A percentile compares a stretch with the other conserved stretches of the same genome.
These are phyloP conservation scores for Eucalyptus marginata DNA, from an alignment of 345 rosid genomes.

Conservation along the genomic window DNA sequence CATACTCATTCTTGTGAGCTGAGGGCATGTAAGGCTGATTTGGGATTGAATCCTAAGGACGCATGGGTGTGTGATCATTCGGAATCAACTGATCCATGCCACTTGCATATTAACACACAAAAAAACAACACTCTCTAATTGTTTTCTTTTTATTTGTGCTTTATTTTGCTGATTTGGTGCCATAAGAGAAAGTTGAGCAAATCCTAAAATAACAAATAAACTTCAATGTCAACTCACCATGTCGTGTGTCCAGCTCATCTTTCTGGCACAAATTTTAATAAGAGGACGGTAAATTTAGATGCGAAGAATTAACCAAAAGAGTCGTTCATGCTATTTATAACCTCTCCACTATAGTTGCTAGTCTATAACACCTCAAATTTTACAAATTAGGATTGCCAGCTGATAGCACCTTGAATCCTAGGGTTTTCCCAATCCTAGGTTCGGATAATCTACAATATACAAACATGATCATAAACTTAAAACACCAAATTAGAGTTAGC, in stretches of 20 bases:
- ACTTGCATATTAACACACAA: no score
- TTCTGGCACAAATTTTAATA: neutral
- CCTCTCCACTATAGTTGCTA: neutral
- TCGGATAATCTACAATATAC: neutral
- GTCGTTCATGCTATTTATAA: neutral
- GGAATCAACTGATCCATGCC: no score
- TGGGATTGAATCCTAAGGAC: no score
- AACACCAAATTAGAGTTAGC: neutral
- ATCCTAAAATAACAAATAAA: neutral
- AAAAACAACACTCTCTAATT: no score
- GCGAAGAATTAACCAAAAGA: no score
- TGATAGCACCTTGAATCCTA: neutral
- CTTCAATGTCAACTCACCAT: neutral
- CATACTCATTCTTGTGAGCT: no score
- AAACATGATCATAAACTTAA: neutral
- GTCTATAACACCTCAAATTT: neutral
- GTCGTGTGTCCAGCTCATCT: neutral
- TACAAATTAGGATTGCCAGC: neutral
- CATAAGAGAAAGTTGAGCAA: neutral
- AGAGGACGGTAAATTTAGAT: neutral
- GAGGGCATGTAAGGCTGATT: no score
- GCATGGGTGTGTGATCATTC: no score
- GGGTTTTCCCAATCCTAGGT: neutral
- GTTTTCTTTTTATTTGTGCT: neutral
- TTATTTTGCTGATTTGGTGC: neutral